Evolutionary conservation across 2,329 filamentous ascomycete species (phyloP), one percentile per base, ranked within the genome.

Genomic region (Erysiphe pulchra): DNA sequence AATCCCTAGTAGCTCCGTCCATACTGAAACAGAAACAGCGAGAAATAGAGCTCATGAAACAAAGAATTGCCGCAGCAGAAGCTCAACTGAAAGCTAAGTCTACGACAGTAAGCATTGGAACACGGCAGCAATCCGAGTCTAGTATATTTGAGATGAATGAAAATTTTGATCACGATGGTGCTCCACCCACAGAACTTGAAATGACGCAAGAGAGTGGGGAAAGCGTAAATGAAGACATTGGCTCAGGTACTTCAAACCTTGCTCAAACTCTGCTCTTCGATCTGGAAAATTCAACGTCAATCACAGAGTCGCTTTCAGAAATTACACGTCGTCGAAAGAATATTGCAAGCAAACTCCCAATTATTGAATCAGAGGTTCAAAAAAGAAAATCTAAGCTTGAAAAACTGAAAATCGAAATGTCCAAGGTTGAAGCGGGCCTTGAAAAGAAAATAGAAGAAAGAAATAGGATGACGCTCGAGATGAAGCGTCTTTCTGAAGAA

Each of bases 31-130:
- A 59, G 36, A 73, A 72, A 60, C 67, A 71, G 50, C 68, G 66
- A 47, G 65, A 70, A 50, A 78, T 79, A 31, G 69, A 75, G 52
- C 65, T 69, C 45, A 69, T 77, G 61, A 75, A 71, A 54, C 42
- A 55, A 45, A 58, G 53, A 46, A 61, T 62, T 41, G 55, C 54
- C 11, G 51, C 57, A 47, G 52, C 52, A n/a, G 58, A 59, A 48
- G 52, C 52, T 31, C 48, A 50, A 42, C 56, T 54, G 39, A 57
- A 37, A 42, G 46, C 47, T 12, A 49, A 48, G 50, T 43, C 52
- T 50, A 44, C 51, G 51, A 50, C 51, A 16, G 58, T 52, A 44
- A 54, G 56, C 2, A 58, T 53, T 47, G 56, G 56, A 37, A 58
- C 57, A 6, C 56, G 57, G 37, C 49, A 47, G 14, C 42, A 44